A percentile compares a stretch with the other conserved stretches of the same genome.
Conservation (phyloP, 1,284 basidiomycete species). For the Pulveroboletus sp. region DNA sequence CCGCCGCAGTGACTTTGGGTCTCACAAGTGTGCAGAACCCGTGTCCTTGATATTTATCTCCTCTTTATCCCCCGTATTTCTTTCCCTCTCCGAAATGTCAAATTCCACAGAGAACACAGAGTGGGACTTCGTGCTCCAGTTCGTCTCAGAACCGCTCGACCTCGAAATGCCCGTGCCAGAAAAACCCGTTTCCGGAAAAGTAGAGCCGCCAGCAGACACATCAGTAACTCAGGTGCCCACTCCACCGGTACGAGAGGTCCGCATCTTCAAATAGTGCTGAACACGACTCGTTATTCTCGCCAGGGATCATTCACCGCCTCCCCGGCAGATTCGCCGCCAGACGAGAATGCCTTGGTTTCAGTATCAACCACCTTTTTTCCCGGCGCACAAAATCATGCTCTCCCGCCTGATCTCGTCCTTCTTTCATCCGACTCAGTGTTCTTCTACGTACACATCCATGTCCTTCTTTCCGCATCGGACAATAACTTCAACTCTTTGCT, state of each 20-base stretch:
- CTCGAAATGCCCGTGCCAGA: conserved; percentile 40
- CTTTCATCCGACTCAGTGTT: conserved; percentile 74
- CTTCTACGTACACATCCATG: conserved; percentile 62
- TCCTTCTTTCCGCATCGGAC: conserved; percentile 51
- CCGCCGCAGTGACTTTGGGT: conserved; percentile 2
- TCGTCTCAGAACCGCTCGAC: conserved; percentile 57
- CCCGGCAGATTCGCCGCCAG: conserved; percentile 42
- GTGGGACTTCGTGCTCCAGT: conserved; percentile 65
- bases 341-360: conserved; percentile 56
- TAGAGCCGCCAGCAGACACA: conserved; percentile 21
- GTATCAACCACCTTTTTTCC: conserved; percentile 80
- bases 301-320: conserved; percentile 55
- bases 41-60: background rate
- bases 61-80: background rate
- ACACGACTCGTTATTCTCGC: conserved; percentile 3
- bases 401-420: conserved; percentile 61
- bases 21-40: background rate
- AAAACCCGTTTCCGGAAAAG: conserved; percentile 37
- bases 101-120: conserved; percentile 47
- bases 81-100: conserved; percentile 21
- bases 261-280: conserved; percentile 3
- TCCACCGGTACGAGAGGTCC: conserved; percentile 53
- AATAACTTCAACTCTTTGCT: conserved; percentile 57
- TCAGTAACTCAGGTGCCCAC: conserved; percentile 55
- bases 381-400: conserved; percentile 54